Conservation (phyloP, 2,329 filamentous ascomycete species). For the Calonectria hawksworthii region DNA sequence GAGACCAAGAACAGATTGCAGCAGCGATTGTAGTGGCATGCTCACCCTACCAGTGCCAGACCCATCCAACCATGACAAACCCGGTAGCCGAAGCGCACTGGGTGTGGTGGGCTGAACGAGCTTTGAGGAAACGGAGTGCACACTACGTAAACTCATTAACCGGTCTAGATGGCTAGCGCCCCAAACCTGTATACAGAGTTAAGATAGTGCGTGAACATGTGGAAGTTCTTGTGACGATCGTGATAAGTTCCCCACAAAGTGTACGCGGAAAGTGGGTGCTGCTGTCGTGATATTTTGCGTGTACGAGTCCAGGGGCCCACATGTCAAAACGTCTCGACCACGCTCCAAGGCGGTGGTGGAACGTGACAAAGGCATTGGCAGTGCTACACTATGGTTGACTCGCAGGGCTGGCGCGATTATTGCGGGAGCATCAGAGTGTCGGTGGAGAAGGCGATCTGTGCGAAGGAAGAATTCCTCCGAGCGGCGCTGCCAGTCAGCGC, state of each 20-base stretch:
- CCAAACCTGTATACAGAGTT: not conserved
- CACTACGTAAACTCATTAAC: not conserved
- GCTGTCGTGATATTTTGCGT: not conserved
- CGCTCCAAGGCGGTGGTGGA: not conserved
- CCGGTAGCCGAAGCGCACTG: not conserved
- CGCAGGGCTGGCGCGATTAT: not conserved
- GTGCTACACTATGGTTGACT: not conserved
- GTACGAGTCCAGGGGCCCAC: not conserved
- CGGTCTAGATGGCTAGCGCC: not conserved
- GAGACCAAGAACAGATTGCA: not conserved
- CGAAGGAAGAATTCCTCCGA: conserved; percentile 4
- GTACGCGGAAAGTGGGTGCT: not conserved
- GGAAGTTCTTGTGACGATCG: conserved; percentile 2
- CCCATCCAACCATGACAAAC: not conserved
- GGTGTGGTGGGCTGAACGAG: not conserved
- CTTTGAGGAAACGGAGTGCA: not conserved
- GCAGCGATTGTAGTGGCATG: not conserved
- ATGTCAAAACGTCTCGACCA: not conserved
- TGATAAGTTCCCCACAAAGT: conserved; percentile 3
- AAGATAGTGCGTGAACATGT: conserved; percentile 8
- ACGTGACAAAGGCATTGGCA: not conserved
- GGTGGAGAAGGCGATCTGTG: conserved; percentile 2
- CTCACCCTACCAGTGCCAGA: not conserved
- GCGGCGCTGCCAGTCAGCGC: not conserved
- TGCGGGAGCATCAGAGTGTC: not conserved